Evolutionary conservation across 129 eudicot species (phyloP), one percentile per base, ranked within the genome.

Genomic region (Dittrichia graveolens): DNA sequence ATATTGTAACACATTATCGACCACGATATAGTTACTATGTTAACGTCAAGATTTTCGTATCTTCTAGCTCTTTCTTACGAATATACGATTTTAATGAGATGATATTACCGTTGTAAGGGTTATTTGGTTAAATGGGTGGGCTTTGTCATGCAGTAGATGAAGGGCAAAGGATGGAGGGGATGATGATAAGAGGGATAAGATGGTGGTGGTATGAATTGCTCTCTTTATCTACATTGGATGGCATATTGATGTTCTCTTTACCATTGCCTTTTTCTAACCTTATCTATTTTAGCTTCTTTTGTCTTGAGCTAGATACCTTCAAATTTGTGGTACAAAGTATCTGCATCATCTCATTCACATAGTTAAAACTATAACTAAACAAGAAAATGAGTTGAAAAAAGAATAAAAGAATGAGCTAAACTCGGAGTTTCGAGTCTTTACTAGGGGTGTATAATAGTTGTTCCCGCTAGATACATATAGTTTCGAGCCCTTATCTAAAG

Each of bases 181-280:
- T 69, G 71, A 70, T 78, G 82, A 78, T 78, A 78, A 24, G 73
- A 71, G 43, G 24, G 82, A 78, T 78, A 78, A 78, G 82, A 61
- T 78, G 77, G 72, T 78, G 73, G 77, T 78, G 82, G 82, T 78
- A 62, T 78, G 73, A 78, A 53, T 61, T 78, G 82, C 77, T 71
- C 73, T 34, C 77, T 71, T 71, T 78, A 78, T 78, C 82, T 78
- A 71, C 58, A 71, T 62, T 78, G 82, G 72, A 70, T 71, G 61
- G 41, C 50, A 38, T 67, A 7, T 53, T 75, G 65, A 45, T 55
- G 62, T 38, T 54, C 59, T 71, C 82, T 78, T 78, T 78, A 71
- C 82, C 77, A 41, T 71, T 71, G 49, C 59, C 77, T 78, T 70
- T 46, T 70, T 69, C 81, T 70, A 52, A 41, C 76, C 81, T 76